phyloP scores from a whole-genome alignment of 805 yeast species.

The Starmerella apis region DNA sequence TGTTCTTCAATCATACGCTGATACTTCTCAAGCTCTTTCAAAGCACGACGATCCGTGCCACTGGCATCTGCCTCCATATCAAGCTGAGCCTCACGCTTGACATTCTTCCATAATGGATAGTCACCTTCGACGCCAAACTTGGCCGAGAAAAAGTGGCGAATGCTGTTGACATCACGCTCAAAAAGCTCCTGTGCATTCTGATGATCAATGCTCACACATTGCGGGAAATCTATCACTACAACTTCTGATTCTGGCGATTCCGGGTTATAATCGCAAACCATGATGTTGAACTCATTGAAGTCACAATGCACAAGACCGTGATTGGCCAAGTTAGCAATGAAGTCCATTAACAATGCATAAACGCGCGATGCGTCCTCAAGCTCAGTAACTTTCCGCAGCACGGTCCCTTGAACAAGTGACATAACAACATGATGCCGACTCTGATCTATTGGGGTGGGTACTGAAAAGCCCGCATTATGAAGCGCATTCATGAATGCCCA shows the following conservation, averaged over 20 bases:
- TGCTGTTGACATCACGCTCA: conserved; percentile 86
- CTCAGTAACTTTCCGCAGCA: conserved; percentile 71
- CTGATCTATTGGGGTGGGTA: conserved; percentile 80
- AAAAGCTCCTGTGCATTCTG: conserved; percentile 79
- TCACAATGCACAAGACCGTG: conserved; percentile 95
- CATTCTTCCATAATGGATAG: conserved; percentile 73
- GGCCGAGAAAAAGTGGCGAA: conserved; percentile 68
- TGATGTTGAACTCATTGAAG: conserved; percentile 91
- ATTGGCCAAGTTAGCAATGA: conserved; percentile 71
- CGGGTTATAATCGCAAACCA: conserved; percentile 49
- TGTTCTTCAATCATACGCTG: conserved; percentile 36
- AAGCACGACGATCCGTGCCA: conserved; percentile 50
- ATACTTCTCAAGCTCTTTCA: conserved; percentile 65
- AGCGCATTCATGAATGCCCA: conserved; percentile 75
- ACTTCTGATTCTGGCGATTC: conserved; percentile 49
- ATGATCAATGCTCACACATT: conserved; percentile 89
- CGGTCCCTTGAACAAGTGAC: conserved; percentile 83
- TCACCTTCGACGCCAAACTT: conserved; percentile 75
- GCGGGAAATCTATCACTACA: conserved; percentile 95
- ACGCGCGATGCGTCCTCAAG: conserved; percentile 60
- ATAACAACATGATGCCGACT: conserved; percentile 87
- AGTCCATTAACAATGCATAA: conserved; percentile 77
- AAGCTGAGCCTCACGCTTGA: conserved; percentile 52
- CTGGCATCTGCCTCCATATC: conserved; percentile 89
- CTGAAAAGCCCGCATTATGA: conserved; percentile 63